These are phyloP conservation scores for Leccinum brunneo-olivaceum DNA, from an alignment of 1,284 basidiomycete genomes.

Conservation along the genomic window DNA sequence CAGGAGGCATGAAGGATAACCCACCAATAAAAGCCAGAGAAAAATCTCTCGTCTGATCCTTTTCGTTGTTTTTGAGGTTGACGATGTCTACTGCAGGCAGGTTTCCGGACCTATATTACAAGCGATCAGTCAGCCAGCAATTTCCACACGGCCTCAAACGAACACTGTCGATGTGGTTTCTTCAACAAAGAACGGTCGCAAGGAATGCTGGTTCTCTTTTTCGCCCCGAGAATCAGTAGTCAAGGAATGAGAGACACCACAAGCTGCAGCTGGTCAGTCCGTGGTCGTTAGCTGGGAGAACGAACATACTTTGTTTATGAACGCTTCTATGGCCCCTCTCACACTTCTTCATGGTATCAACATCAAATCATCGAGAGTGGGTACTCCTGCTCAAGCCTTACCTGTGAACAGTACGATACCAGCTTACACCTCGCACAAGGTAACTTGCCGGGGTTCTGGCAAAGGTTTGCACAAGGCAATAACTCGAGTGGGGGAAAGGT, in stretches of 20 bases:
- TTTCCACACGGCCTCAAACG: background rate
- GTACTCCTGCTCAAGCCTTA: constrained; percentile 2
- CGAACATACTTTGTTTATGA: constrained; percentile 17
- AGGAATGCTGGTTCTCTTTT: background rate
- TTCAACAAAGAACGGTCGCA: background rate
- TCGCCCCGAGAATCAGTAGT: background rate
- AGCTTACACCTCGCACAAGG: constrained; percentile 32
- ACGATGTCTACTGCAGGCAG: constrained; percentile 32
- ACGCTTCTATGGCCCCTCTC: constrained; percentile 12
- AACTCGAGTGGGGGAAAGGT: constrained; percentile 14
- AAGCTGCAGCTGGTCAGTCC: constrained; percentile 15
- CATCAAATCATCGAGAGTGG: background rate
- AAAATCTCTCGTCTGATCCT: constrained; percentile 31
- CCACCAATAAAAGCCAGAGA: constrained; percentile 32
- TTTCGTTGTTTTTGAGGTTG: constrained; percentile 35
- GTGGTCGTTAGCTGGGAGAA: background rate
- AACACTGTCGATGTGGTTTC: constrained; percentile 12
- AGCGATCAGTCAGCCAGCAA: background rate
- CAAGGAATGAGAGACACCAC: constrained; percentile 1
- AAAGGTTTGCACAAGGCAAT: constrained; percentile 23
- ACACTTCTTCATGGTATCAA: constrained; percentile 16
- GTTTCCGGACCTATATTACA: constrained; percentile 7
- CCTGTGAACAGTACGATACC: constrained; percentile 37
- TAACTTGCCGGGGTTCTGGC: constrained; percentile 21
- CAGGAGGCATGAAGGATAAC: constrained; percentile 6